Conservation (phyloP, 2,329 filamentous ascomycete genomes). For the Pyricularia pennisetigena region DNA sequence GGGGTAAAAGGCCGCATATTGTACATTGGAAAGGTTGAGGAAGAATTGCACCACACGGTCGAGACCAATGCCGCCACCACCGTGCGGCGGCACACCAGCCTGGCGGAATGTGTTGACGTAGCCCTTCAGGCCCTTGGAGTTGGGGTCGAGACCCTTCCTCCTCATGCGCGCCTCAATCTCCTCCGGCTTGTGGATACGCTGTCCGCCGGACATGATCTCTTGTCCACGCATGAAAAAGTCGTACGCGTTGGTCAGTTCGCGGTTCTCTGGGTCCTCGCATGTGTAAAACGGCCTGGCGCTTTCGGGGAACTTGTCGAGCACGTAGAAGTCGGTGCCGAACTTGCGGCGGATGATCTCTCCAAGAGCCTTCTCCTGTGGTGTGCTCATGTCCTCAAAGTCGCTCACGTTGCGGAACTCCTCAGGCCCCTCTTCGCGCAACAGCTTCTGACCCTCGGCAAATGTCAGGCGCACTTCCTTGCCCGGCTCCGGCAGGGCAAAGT, state of each 20-base stretch:
- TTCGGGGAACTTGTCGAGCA: constrained; percentile 93
- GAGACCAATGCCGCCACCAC: constrained; percentile 79
- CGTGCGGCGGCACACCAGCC: constrained; percentile 79
- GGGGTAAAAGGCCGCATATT: constrained; percentile 47
- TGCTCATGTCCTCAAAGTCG: constrained; percentile 72
- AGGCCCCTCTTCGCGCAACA: constrained; percentile 65
- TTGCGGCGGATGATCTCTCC: constrained; percentile 79
- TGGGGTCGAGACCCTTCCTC: constrained; percentile 70
- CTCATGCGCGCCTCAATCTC: constrained; percentile 71
- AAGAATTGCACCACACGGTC: constrained; percentile 71
- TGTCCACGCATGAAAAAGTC: constrained; percentile 91
- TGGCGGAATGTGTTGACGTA: constrained; percentile 74
- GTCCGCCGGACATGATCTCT: constrained; percentile 85
- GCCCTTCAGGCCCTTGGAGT: constrained; percentile 64
- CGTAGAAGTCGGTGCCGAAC: constrained; percentile 92
- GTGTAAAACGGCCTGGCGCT: constrained; percentile 86
- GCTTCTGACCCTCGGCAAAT: constrained; percentile 68
- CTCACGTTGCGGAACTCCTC: constrained; percentile 55
- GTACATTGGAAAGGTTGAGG: constrained; percentile 46
- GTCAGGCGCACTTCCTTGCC: constrained; percentile 69
- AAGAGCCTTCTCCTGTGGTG: constrained; percentile 79
- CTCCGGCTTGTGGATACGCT: constrained; percentile 75
- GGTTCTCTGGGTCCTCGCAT: constrained; percentile 62
- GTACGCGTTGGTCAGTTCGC: constrained; percentile 55
- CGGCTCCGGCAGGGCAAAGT: constrained; percentile 63